phyloP scores from a whole-genome alignment of 768 basidiomycete species.

The Mycena chlorophos region DNA sequence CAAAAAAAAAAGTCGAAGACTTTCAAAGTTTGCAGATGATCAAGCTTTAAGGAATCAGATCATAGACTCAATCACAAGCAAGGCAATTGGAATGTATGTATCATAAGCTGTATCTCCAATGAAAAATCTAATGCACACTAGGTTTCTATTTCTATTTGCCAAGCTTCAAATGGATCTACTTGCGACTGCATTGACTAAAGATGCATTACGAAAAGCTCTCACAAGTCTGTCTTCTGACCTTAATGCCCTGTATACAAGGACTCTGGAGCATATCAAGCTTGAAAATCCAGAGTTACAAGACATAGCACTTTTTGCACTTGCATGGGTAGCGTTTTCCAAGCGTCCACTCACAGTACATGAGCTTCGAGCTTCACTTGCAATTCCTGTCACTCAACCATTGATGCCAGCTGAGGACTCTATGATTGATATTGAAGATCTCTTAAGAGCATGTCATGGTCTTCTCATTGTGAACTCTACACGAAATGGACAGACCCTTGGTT shows the following conservation, averaged over 20 bases:
- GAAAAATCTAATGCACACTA: no score
- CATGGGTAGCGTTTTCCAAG: not conserved
- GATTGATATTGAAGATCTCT: not conserved
- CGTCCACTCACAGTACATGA: not conserved
- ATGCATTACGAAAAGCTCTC: not conserved
- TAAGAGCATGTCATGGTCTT: not conserved
- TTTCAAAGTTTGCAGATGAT: not conserved
- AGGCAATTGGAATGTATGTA: not conserved
- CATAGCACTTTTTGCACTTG: not conserved
- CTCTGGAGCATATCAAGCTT: not conserved
- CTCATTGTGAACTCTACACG: no score
- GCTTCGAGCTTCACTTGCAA: not conserved
- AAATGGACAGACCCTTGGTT: not conserved
- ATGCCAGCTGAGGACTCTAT: not conserved
- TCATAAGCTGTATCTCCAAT: not conserved
- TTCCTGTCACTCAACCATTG: not conserved
- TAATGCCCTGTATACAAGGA: not conserved
- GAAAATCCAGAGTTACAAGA: not conserved
- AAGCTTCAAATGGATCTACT: not conserved
- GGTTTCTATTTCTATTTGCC: not conserved
- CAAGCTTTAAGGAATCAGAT: not conserved
- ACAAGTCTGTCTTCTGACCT: not conserved
- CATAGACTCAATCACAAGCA: not conserved
- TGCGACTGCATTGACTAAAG: not conserved
- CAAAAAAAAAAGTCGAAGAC: not conserved